A percentile compares a stretch with the other conserved stretches of the same genome.
Conservation (phyloP, 441 rosid genomes). For the Mallotus repandus region DNA sequence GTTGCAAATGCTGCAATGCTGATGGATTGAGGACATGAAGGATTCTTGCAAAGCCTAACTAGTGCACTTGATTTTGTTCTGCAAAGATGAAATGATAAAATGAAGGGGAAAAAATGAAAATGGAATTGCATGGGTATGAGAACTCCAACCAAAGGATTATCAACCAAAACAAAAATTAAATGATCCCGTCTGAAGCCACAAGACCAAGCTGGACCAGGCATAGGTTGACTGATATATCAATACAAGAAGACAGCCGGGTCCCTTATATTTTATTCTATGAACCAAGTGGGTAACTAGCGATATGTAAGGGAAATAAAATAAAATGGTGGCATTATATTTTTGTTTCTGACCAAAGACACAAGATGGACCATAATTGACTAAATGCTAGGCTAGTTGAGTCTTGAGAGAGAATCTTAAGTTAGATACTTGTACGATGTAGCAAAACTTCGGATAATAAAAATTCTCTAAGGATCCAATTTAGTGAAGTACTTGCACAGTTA, state of each 20-base stretch:
- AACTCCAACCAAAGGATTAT: not conserved
- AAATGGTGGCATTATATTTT: not conserved
- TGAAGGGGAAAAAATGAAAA: not conserved
- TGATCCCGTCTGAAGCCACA: not conserved
- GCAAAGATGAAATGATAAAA: slow-evolving; percentile 33
- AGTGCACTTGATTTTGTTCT: slow-evolving; percentile 71
- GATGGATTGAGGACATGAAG: slow-evolving; percentile 69
- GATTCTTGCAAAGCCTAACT: slow-evolving; percentile 55
- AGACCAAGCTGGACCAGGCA: not conserved
- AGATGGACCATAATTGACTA: not conserved
- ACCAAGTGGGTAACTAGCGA: not conserved
- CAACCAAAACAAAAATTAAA: not conserved
- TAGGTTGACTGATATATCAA: not conserved
- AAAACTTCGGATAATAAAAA: not conserved
- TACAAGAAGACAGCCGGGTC: too few species aligned
- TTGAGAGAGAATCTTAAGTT: not conserved
- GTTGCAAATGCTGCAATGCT: slow-evolving; percentile 63
- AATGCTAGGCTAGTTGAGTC: not conserved
- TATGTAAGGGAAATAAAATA: not conserved
- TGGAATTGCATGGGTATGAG: slow-evolving; percentile 6
- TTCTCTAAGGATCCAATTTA: not conserved
- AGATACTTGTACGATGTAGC: not conserved
- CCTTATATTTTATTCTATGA: too few species aligned
- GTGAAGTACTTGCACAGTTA: not conserved
- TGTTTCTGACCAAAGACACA: not conserved